Conservation (phyloP, 1,139 yeast species). For the Yamadazyma buinensis region DNA sequence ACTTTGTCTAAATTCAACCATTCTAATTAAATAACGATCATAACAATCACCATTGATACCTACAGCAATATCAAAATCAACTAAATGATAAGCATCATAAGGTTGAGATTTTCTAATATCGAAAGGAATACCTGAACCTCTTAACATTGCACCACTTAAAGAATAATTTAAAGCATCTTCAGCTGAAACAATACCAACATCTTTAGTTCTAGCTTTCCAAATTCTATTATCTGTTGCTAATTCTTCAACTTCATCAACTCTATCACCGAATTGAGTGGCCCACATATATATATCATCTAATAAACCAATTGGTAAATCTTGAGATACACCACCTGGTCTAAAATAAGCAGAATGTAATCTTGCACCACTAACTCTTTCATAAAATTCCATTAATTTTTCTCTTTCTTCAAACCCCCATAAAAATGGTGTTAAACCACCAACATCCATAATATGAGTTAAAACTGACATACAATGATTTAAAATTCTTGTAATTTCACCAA, state of each 20-base stretch:
- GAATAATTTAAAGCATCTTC: conserved; percentile 84
- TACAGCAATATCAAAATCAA: conserved; percentile 84
- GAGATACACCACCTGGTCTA: conserved; percentile 91
- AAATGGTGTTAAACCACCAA: conserved; percentile 91
- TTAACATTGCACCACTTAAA: conserved; percentile 82
- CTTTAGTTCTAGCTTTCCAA: conserved; percentile 86
- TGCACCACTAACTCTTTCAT: conserved; percentile 89
- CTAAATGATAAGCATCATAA: conserved; percentile 83
- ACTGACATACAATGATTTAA: conserved; percentile 87
- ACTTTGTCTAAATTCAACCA: conserved; percentile 91
- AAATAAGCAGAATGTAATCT: conserved; percentile 85
- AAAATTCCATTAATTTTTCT: conserved; percentile 90
- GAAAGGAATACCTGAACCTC: conserved; percentile 88
- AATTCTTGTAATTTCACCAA: conserved; percentile 83
- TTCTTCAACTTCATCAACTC: conserved; percentile 88
- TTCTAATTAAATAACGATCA: conserved; percentile 82
- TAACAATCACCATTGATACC: conserved; percentile 89
- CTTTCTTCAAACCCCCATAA: conserved; percentile 95
- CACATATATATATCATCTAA: conserved; percentile 92
- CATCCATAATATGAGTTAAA: conserved; percentile 89
- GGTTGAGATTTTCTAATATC: conserved; percentile 87
- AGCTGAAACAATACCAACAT: conserved; percentile 77
- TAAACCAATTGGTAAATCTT: conserved; percentile 81
- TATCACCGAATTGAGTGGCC: conserved; percentile 95
- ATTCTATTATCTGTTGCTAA: conserved; percentile 86